Evolutionary conservation across 495 filamentous ascomycete species (phyloP), one percentile per base, ranked within the genome.

Genomic region (Diplogelasinospora grovesii): DNA sequence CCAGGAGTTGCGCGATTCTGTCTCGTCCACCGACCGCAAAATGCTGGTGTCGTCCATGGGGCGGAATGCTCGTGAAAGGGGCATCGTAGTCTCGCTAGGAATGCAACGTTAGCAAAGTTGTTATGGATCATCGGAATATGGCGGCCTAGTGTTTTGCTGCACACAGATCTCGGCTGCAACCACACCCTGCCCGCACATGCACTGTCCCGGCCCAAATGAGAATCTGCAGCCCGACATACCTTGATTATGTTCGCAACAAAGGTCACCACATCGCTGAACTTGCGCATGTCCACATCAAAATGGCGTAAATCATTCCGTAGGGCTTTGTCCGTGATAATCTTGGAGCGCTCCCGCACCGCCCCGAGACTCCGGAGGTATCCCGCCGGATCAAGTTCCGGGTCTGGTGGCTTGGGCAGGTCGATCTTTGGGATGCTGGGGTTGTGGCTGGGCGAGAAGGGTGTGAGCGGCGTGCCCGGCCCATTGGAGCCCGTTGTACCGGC

Each of bases 181-280:
- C n/a, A n/a, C n/a, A n/a, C n/a, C n/a, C n/a, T n/a, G n/a, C n/a
- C n/a, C n/a, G n/a, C n/a, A n/a, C n/a, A n/a, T n/a, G n/a, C n/a
- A n/a, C n/a, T n/a, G n/a, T n/a, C n/a, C n/a, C n/a, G n/a, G n/a
- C n/a, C n/a, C n/a, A n/a, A n/a, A n/a, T n/a, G n/a, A n/a, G n/a
- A n/a, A n/a, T n/a, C n/a, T n/a, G n/a, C n/a, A n/a, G 52, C 22
- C 10, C 13, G 13, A 38, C 58, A 28, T 22, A 89, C 92, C 85
- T 96, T 97, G 68, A 98, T 96, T 43, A 98, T 95, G 13, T 86
- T 85, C 20, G 93, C 83, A 7, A 98, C 83, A 58, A 95, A 98
- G n/a, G 74, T 78, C 3, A 88, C 89, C 1, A 90, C 90, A 42
- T 89, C 87, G 22, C 73, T 60, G 55, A 96, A 95, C 60, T 93